phyloP scores from a whole-genome alignment of 106 monocot genomes.

The Ottelia alismoides region DNA sequence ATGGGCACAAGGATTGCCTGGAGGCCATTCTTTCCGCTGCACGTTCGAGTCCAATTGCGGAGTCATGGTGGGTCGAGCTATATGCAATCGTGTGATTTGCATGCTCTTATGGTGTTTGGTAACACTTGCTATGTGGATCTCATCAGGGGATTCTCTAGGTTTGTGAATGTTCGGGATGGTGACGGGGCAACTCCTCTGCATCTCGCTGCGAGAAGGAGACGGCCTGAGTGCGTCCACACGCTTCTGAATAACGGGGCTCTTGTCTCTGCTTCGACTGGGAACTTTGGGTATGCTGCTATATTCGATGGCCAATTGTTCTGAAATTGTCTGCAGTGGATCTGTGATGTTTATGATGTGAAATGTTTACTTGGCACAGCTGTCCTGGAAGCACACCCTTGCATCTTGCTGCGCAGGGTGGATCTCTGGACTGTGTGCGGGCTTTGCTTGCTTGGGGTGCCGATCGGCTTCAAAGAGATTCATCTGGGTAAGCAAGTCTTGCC shows the following conservation, averaged over 20 bases:
- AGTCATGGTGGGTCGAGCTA: constrained; percentile 49
- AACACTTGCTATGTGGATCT: background rate
- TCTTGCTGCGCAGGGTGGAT: constrained; percentile 81
- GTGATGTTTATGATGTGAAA: background rate
- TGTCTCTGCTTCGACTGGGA: constrained; percentile 57
- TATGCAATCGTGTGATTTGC: background rate
- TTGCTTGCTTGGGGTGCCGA: constrained; percentile 95
- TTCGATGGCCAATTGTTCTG: background rate
- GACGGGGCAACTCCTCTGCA: constrained; percentile 89
- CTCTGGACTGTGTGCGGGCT: constrained; percentile 74
- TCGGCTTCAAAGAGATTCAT: constrained; percentile 73
- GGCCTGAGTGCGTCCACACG: constrained; percentile 43
- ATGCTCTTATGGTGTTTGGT: background rate
- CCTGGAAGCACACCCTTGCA: constrained; percentile 91
- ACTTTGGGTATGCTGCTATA: constrained; percentile 34
- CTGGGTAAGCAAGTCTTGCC: constrained; percentile 53
- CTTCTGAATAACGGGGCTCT: constrained; percentile 86
- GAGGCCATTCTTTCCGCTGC: constrained; percentile 63
- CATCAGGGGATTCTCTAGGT: constrained; percentile 85
- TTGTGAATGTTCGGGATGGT: constrained; percentile 83
- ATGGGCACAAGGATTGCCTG: constrained; percentile 79
- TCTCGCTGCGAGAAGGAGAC: constrained; percentile 62
- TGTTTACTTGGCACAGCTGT: constrained; percentile 20
- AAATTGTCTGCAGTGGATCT: background rate
- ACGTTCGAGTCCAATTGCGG: constrained; percentile 39